These are phyloP conservation scores for Cyclotella kingstonii DNA, from an alignment of 108 stramenopile genomes.

Conservation along the genomic window DNA sequence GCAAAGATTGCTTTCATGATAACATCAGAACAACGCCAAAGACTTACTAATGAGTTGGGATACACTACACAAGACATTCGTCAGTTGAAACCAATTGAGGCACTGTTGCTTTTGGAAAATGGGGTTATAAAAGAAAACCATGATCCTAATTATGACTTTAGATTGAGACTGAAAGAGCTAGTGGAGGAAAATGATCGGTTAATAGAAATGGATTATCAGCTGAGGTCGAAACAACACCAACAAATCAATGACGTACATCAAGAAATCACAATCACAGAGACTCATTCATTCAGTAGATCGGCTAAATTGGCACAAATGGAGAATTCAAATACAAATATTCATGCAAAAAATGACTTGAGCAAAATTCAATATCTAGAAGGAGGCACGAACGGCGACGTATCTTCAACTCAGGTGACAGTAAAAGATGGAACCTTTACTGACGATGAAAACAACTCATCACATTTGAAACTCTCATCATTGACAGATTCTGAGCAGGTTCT, in stretches of 20 bases:
- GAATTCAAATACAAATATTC: no score
- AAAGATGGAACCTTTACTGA: no score
- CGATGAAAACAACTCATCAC: no score
- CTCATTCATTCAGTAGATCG: not conserved
- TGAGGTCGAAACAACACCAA: not conserved
- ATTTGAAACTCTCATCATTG: no score
- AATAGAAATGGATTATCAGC: constrained; percentile 7
- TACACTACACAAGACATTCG: constrained; percentile 37
- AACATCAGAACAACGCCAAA: constrained; percentile 33
- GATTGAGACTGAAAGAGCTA: constrained; percentile 14
- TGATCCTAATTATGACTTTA: constrained; percentile 16
- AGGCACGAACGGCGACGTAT: no score
- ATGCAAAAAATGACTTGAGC: no score
- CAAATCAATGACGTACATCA: not conserved
- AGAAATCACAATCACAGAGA: not conserved
- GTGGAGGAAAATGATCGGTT: constrained; percentile 29
- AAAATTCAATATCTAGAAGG: no score
- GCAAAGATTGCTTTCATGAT: constrained; percentile 42
- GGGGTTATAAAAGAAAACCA: constrained; percentile 15
- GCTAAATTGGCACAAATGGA: no score
- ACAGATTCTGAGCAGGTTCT: constrained; percentile 6
- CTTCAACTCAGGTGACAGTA: no score
- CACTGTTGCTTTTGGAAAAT: constrained; percentile 32
- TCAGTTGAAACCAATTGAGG: constrained; percentile 39
- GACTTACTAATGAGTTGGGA: constrained; percentile 19